Base-by-base conservation (phyloP, 2,329 filamentous ascomycete species). In the Trichoderma arundinaceum region DNA sequence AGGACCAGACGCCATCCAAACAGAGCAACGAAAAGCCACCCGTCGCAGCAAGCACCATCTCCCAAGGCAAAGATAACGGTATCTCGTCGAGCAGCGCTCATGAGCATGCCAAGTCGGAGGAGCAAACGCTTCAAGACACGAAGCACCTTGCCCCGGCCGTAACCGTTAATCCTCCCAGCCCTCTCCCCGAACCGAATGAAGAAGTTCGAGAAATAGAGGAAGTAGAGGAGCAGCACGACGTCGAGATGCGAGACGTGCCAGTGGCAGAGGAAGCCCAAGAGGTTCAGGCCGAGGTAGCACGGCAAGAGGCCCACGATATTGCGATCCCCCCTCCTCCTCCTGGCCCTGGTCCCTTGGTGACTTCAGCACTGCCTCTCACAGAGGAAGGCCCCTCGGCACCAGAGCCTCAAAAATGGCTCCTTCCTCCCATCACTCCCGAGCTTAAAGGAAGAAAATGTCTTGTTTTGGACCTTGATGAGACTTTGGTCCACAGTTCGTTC, bases 401-500 rank as follows among this genome's bases (percentile, higher is more conserved):
- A 12, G 79, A 78, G 66, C 73, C 52, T 77, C 84, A 72, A 79
- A 88, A 89, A 73, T 92, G 86, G 79, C 83, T 99, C 41, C 81
- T 99, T 63, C 93, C 93, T n/a, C 89, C 94, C 0, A 86, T 94
- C 70, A 84, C 88, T 46, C 89, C 92, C 32, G 89, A 92, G 71
- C 88, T 95, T 72, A 88, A 90, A 77, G 92, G 93, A 33, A 90
- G 92, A 75, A 99, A 99, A 78, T 99, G 95, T 73, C 82, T 99
- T 46, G 94, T 99, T 17, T 84, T 99, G 52, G 95, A 99, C 81
- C 82, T 99, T 68, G 95, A 99, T 72, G 95, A 99, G 78, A 99
- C 95, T 1, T 81, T 99, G 60, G 95, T 99, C 28, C 95, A 99
- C 81, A 98, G 95, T 78, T 98, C 95, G 72, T 99, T 99, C 81